A percentile compares a stretch with the other conserved stretches of the same genome.
These are phyloP conservation scores for Penicillium paneum DNA, from an alignment of 2,329 filamentous ascomycete genomes.

Conservation along the genomic window DNA sequence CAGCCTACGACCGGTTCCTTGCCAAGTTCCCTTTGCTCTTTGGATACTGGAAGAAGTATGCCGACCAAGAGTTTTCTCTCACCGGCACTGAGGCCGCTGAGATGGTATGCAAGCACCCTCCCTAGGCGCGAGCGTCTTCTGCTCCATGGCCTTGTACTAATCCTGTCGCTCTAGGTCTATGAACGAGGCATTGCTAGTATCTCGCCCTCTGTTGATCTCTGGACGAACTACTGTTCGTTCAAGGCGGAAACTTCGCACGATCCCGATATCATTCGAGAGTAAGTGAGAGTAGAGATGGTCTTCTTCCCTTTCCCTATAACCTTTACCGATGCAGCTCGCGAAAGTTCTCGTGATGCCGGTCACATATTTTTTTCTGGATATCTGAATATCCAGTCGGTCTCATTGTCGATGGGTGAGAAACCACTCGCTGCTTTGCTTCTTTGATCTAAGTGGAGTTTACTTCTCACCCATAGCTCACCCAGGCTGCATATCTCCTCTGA, in stretches of 20 bases:
- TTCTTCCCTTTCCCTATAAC: conserved; percentile 63
- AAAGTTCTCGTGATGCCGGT: conserved; percentile 37
- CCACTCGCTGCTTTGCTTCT: conserved; percentile 59
- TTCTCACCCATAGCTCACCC: conserved; percentile 52
- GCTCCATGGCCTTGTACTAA: conserved; percentile 1
- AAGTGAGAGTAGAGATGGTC: conserved; percentile 70
- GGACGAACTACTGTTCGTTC: conserved; percentile 96
- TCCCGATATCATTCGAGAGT: conserved; percentile 96
- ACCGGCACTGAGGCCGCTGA: conserved; percentile 95
- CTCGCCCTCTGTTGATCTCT: conserved; percentile 89
- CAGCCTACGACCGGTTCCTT: conserved; percentile 88
- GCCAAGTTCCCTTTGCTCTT: conserved; percentile 93
- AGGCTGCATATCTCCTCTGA: conserved; percentile 48
- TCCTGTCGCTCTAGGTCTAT: conserved; percentile 63
- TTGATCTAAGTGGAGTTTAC: conserved; percentile 44
- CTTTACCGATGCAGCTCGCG: conserved; percentile 40
- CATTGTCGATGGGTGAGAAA: conserved; percentile 59
- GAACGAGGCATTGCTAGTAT: conserved; percentile 93
- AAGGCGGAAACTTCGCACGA: conserved; percentile 97
- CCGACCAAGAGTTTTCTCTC: conserved; percentile 94
- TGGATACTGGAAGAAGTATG: conserved; percentile 99
- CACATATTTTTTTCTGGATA: conserved; percentile 36
- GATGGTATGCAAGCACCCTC: conserved; percentile 61
- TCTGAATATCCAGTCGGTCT: conserved; percentile 33
- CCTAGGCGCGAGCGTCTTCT: not conserved